phyloP scores from a whole-genome alignment of 2,329 filamentous ascomycete species.

The Fusarium pseudoanthophilum region DNA sequence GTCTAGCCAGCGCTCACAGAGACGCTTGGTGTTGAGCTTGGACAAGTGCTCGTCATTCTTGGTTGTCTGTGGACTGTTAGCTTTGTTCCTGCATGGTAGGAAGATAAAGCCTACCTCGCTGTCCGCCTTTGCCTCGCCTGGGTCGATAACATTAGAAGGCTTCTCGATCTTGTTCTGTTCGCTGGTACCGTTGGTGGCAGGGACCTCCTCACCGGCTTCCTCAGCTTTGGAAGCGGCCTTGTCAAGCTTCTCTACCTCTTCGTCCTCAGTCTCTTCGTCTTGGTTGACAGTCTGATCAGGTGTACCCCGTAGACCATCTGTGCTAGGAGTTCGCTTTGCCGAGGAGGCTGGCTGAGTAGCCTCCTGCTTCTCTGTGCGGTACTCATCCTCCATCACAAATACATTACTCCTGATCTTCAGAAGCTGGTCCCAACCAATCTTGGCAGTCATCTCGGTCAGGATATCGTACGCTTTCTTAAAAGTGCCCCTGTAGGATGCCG shows the following conservation, averaged over 20 bases:
- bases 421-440: slow-evolving; percentile 97
- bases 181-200: slow-evolving; percentile 56
- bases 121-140: slow-evolving; percentile 77
- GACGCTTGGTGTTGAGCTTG: slow-evolving; percentile 94
- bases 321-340: slow-evolving; percentile 78
- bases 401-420: slow-evolving; percentile 95
- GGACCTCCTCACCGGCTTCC: slow-evolving; percentile 45
- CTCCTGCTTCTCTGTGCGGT: slow-evolving; percentile 85
- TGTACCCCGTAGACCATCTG: slow-evolving; percentile 78
- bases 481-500: slow-evolving; percentile 90
- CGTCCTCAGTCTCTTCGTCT: slow-evolving; percentile 51
- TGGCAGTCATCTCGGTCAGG: slow-evolving; percentile 93
- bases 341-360: slow-evolving; percentile 57
- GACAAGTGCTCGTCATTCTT: slow-evolving; percentile 80
- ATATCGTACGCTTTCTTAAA: slow-evolving; percentile 96
- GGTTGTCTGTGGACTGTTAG: slow-evolving; percentile 60
- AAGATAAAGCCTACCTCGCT: slow-evolving; percentile 66
- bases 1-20: slow-evolving; percentile 97
- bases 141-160: slow-evolving; percentile 81
- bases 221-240: slow-evolving; percentile 42
- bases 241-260: slow-evolving; percentile 47
- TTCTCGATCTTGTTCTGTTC: slow-evolving; percentile 71
- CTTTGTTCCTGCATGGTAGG: neutral
- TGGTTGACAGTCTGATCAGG: slow-evolving; percentile 68
- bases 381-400: slow-evolving; percentile 99